Percentiles rank a stretch among this genome's conserved stretches.
Evolutionary conservation across 2,329 filamentous ascomycete genomes (phyloP).

Genomic region (Hypoxylon sp.): DNA sequence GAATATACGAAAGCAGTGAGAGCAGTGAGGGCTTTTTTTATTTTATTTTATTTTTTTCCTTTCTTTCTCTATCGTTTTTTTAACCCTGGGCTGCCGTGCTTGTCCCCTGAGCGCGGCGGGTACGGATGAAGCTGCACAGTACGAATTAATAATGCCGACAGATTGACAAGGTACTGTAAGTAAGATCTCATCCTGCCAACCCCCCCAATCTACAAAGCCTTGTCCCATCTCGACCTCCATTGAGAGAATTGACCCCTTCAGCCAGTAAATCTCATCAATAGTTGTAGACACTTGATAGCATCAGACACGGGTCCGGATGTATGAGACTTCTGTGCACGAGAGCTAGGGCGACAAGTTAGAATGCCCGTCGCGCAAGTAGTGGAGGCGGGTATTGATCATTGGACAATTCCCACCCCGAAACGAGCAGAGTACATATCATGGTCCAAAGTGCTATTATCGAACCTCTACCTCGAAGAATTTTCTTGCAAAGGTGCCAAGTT

Average conservation of each 20-base stretch:
- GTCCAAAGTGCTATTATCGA: constrained; percentile 21
- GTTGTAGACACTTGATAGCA: constrained; percentile 15
- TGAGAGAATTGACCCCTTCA: constrained; percentile 24
- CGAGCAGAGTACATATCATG: constrained; percentile 20
- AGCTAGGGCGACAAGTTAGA: constrained; percentile 18
- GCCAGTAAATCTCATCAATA: constrained; percentile 2
- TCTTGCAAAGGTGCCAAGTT: constrained; percentile 4
- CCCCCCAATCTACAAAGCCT: constrained; percentile 34
- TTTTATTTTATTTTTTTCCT: constrained; percentile 7
- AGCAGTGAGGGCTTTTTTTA: constrained; percentile 29
- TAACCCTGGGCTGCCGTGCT: constrained; percentile 25
- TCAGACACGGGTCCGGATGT: constrained; percentile 11
- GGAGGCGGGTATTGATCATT: constrained; percentile 26
- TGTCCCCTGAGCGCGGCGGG: constrained; percentile 21
- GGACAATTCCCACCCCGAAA: constrained; percentile 26
- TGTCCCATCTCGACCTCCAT: constrained; percentile 22
- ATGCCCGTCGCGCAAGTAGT: constrained; percentile 15
- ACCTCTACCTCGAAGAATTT: constrained; percentile 10
- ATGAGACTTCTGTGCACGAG: constrained; percentile 18
- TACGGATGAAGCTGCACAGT: constrained; percentile 41
- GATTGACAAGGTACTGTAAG: constrained; percentile 15
- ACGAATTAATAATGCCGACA: constrained; percentile 30
- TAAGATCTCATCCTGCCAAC: constrained; percentile 30
- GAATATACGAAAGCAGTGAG: constrained; percentile 12
- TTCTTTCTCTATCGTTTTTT: constrained; percentile 11